Evolutionary conservation across 2,329 filamentous ascomycete genomes (phyloP), one percentile per base, ranked within the genome.

Genomic region (Phaeosphaeria sp.): DNA sequence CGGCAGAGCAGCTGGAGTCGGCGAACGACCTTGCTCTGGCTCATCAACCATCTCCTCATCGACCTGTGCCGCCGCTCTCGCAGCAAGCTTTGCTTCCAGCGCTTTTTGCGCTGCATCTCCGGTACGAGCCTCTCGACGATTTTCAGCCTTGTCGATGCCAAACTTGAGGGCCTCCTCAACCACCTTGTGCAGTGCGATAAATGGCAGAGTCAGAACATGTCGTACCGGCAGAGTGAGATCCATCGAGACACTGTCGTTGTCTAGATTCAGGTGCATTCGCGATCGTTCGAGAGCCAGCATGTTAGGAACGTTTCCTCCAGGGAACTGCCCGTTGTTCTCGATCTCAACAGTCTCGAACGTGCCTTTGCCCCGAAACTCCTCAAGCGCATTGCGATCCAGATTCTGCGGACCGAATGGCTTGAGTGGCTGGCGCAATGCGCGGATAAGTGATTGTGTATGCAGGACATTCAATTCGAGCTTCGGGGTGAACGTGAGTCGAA

Each of bases 391-490:
- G 9, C 42, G 48, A 53, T 72, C 67, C 6, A 70, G 39, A 50
- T 72, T 70, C 42, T 62, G 60, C 2, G 59, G 59, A 0, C 65
- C 69, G 33, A 53, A 59, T 0, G 43, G 27, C 43, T 59, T 61
- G 5, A 69, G 18, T 5, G 67, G 66, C 0, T 53, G 27, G 5
- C 53, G 51, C 15, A 73, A 55, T 0, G 67, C 70, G 2, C 65
- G 59, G 1, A 65, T 52, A 7, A 74, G 54, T 3, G 65, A 53
- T 44, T 69, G 71, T 2, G 64, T 59, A 33, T 74, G 71, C 39
- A 73, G 55, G 0, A 73, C 67, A 20, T 69, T 73, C 3, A 73
- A 42, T 2, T 71, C 55, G 0, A 74, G 58, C n/a, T 20, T 50
- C 2, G 69, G 69, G 0, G 53, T 64, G 39, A 73, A 73, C 1